Evolutionary conservation across 2,329 filamentous ascomycete species (phyloP).

Genomic region (Curvularia hawaiiensis): DNA sequence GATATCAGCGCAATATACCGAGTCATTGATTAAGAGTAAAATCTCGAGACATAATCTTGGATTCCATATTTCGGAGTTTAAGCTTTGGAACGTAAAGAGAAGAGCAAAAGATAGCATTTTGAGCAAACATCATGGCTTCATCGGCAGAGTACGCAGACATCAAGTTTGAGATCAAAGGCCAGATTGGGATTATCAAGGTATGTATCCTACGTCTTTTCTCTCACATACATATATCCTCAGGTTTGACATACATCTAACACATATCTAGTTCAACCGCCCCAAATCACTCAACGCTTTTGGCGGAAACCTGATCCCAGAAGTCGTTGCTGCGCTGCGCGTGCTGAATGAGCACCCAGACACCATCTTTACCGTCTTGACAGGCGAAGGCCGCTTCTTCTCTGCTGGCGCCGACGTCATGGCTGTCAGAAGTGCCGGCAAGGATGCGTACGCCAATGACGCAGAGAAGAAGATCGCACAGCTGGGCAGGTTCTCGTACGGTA

Average conservation of each 20-base stretch:
- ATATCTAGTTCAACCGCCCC: constrained; percentile 53
- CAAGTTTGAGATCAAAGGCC: constrained; percentile 50
- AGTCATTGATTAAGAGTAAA: background rate
- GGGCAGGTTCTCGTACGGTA: constrained; percentile 37
- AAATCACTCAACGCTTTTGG: constrained; percentile 56
- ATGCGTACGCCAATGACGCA: constrained; percentile 27
- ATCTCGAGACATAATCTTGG: background rate
- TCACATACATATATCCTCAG: background rate
- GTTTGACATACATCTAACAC: background rate
- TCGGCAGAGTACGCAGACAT: constrained; percentile 48
- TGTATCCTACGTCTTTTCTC: background rate
- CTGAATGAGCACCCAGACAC: constrained; percentile 56
- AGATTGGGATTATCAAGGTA: constrained; percentile 56
- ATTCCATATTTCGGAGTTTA: background rate
- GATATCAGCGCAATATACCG: background rate
- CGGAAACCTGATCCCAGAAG: constrained; percentile 52
- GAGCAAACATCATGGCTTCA: constrained; percentile 29
- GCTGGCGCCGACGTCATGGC: constrained; percentile 57
- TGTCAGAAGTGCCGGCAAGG: constrained; percentile 9
- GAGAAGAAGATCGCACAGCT: constrained; percentile 45
- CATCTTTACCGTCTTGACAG: constrained; percentile 57
- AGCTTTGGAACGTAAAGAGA: background rate
- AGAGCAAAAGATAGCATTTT: background rate
- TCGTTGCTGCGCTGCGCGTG: constrained; percentile 51
- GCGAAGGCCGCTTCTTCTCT: constrained; percentile 58